phyloP scores from a whole-genome alignment of 257 asterid genomes.

The Solanum pinnatisectum region DNA sequence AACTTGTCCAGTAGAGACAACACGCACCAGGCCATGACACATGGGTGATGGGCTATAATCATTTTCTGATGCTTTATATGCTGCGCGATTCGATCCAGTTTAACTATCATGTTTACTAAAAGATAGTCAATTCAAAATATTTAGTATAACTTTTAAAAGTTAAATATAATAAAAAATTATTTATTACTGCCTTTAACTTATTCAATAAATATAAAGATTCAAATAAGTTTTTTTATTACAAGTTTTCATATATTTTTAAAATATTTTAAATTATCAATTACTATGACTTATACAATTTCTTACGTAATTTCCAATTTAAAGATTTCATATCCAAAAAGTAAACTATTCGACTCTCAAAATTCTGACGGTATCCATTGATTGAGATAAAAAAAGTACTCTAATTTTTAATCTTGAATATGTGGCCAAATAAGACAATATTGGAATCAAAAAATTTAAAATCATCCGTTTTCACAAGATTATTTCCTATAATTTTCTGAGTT shows the following conservation, averaged over 20 bases:
- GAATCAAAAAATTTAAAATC: too few relatives aligned
- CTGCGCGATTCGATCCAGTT: fast-evolving
- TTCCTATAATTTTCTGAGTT: neutral
- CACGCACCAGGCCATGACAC: neutral
- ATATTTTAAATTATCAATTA: too few relatives aligned
- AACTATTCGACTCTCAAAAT: too few relatives aligned
- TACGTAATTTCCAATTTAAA: too few relatives aligned
- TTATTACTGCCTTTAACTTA: neutral
- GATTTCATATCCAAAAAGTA: fast-evolving
- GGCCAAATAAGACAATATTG: too few relatives aligned
- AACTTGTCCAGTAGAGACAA: neutral
- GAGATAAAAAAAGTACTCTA: too few relatives aligned
- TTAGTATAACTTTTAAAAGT: too few relatives aligned
- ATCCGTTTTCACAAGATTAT: neutral
- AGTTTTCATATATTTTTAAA: too few relatives aligned
- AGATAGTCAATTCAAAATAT: fast-evolving
- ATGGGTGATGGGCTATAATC: neutral
- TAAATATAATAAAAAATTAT: neutral
- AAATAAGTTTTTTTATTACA: too few relatives aligned
- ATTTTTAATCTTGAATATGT: too few relatives aligned
- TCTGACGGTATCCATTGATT: too few relatives aligned
- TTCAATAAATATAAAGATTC: neutral
- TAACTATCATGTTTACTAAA: neutral
- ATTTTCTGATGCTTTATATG: neutral
- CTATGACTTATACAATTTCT: too few relatives aligned